Evolutionary conservation across 2,329 filamentous ascomycete species (phyloP).

Genomic region (Cercospora sojina): DNA sequence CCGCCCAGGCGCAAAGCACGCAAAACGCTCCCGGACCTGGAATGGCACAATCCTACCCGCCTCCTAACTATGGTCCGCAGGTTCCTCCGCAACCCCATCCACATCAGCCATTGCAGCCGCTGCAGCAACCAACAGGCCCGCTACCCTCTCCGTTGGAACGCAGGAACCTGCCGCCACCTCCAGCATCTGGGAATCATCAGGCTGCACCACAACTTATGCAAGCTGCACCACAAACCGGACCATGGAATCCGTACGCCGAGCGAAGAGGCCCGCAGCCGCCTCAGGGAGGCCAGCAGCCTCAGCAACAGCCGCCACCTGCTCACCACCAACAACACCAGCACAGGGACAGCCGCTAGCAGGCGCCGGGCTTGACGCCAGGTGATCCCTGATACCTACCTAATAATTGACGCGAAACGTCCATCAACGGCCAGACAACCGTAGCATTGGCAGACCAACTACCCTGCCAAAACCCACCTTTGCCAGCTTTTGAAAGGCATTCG

Average conservation of each 20-base stretch:
- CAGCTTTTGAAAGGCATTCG: background rate
- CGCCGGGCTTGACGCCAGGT: background rate
- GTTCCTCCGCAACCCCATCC: conserved; percentile 26
- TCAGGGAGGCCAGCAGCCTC: background rate
- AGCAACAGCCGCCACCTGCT: background rate
- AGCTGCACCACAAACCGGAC: conserved; percentile 37
- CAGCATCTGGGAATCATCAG: conserved; percentile 9
- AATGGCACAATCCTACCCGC: conserved; percentile 22
- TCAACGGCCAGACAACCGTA: background rate
- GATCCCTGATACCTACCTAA: background rate
- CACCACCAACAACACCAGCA: conserved; percentile 5
- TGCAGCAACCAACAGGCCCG: conserved; percentile 22
- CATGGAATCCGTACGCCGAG: conserved; percentile 37
- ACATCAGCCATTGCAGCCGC: conserved; percentile 10
- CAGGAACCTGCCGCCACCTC: conserved; percentile 15
- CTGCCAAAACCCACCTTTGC: background rate
- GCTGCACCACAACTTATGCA: conserved; percentile 32
- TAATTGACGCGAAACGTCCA: background rate
- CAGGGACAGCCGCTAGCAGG: conserved; percentile 11
- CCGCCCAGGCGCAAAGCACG: conserved; percentile 14
- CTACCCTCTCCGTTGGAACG: conserved; percentile 27
- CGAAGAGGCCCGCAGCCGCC: conserved; percentile 14
- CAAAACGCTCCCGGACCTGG: conserved; percentile 11
- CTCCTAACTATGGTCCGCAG: conserved; percentile 24
- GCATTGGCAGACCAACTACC: conserved; percentile 5